Evolutionary conservation across 768 basidiomycete species (phyloP).

Genomic region (Tephrocybe sp.): DNA sequence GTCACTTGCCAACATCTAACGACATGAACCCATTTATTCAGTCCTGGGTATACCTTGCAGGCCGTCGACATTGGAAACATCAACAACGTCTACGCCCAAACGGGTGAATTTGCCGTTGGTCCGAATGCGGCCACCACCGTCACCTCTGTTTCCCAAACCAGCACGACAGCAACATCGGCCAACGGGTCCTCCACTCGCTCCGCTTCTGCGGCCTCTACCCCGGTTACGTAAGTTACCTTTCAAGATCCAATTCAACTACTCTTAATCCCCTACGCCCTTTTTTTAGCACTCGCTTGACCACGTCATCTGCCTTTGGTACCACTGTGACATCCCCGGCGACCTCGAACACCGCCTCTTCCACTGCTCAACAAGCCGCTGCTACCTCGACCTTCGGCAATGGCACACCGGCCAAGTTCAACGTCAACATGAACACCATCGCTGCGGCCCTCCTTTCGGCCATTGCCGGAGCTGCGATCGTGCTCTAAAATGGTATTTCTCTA

Average conservation of each 20-base stretch:
- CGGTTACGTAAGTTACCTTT: slow-evolving; percentile 11
- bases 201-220: neutral
- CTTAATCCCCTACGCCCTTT: neutral
- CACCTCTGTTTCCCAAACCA: slow-evolving; percentile 7
- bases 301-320: slow-evolving; percentile 17
- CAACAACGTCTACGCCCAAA: slow-evolving; percentile 40
- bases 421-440: slow-evolving; percentile 31
- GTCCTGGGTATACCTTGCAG: slow-evolving; percentile 47
- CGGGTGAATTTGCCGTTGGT: slow-evolving; percentile 42
- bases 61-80: slow-evolving; percentile 48
- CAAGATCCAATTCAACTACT: neutral
- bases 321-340: slow-evolving; percentile 10
- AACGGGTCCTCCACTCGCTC: slow-evolving; percentile 10
- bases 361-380: slow-evolving; percentile 5
- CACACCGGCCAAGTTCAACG: slow-evolving; percentile 28
- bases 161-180: neutral
- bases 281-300: neutral
- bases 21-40: slow-evolving; percentile 18
- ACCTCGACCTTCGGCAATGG: slow-evolving; percentile 26
- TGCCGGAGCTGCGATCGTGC: slow-evolving; percentile 47
- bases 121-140: slow-evolving; percentile 9
- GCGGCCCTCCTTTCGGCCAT: slow-evolving; percentile 42
- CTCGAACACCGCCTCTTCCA: slow-evolving; percentile 12
- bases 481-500: slow-evolving; percentile 32
- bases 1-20: neutral